Base-by-base conservation (phyloP, 371 early-diverging fungal species). In the Sporodiniella umbellata region DNA sequence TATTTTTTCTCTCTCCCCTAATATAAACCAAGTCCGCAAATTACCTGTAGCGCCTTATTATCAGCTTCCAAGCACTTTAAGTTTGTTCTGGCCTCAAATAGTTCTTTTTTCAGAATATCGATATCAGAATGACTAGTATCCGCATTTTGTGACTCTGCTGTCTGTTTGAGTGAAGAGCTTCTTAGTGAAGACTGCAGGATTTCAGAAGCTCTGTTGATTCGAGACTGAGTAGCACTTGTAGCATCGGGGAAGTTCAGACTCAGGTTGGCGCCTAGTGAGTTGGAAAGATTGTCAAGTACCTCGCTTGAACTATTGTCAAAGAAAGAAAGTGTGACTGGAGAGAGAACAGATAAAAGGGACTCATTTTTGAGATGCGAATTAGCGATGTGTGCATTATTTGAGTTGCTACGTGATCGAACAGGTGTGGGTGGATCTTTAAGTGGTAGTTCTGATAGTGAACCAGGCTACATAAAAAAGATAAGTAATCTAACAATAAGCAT, bases 31-130 rank as follows among this genome's bases (percentile, higher is more conserved):
- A n/a, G n/a, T n/a, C n/a, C n/a, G n/a, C n/a, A n/a, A n/a, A 24
- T n/a, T 53, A 60, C 55, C 55, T 62, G 57, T 18, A 62, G 18
- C 15, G 33, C 6, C 17, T 51, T 53, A 48, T 57, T 51, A 33
- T 47, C 50, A 8, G 42, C 22, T 47, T 62, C 62, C 7, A 62
- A n/a, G n/a, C 56, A 56, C 45, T 61, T 48, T 17, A 61, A 15
- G 28, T 45, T 52, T 7, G 53, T 44, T 5, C 49, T 48, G 21
- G 50, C 21, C 33, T 56, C 56, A 28, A 18, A 12, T 4, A 56
- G 19, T 19, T 62, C 62, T 11, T 46, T 42, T 19, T 57, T 57
- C 8, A 51, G 48, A 15, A 33, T 53, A 24, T 50, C 44, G 15
- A 30, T n/a, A 18, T 43, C 46, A 2, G 35, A 33, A 14, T 39